Conservation (phyloP, 176 grass and related monocot species). For the Secale cereale region DNA sequence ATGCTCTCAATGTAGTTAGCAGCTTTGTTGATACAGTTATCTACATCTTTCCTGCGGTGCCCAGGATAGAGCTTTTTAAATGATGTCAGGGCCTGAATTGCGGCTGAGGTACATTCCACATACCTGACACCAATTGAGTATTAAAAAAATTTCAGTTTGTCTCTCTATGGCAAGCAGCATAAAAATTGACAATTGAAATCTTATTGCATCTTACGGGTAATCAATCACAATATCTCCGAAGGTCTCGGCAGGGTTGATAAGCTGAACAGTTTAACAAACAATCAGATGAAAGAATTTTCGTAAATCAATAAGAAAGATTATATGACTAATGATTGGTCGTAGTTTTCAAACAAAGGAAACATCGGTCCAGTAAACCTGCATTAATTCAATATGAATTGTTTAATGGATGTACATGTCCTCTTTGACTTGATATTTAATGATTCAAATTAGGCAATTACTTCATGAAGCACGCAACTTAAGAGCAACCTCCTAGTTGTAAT, state of each 20-base stretch:
- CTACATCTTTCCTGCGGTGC: slow-evolving; percentile 66
- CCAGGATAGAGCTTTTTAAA: slow-evolving; percentile 86
- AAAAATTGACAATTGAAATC: not conserved
- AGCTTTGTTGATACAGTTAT: slow-evolving; percentile 76
- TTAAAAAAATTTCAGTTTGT: slow-evolving; percentile 26
- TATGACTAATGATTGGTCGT: not conserved
- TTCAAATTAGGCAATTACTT: not conserved
- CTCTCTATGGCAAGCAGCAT: slow-evolving; percentile 20
- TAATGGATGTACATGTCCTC: not conserved
- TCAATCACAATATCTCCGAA: slow-evolving; percentile 96
- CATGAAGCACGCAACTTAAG: not conserved
- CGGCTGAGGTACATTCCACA: slow-evolving; percentile 97
- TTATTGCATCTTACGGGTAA: slow-evolving; percentile 83
- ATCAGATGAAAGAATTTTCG: not conserved
- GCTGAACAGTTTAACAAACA: slow-evolving; percentile 43
- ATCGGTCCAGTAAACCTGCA: not conserved
- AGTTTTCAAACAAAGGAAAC: slow-evolving; percentile 2
- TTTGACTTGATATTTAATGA: not conserved
- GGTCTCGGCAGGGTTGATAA: slow-evolving; percentile 96
- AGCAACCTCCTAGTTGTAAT: not conserved
- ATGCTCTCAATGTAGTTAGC: slow-evolving; percentile 63
- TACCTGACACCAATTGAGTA: slow-evolving; percentile 46
- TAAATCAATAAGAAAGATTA: slow-evolving; percentile 4
- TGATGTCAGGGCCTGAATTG: slow-evolving; percentile 80
- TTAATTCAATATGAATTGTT: not conserved